phyloP scores from a whole-genome alignment of 305 asterid genomes.

The Solanum aculeatissimum region DNA sequence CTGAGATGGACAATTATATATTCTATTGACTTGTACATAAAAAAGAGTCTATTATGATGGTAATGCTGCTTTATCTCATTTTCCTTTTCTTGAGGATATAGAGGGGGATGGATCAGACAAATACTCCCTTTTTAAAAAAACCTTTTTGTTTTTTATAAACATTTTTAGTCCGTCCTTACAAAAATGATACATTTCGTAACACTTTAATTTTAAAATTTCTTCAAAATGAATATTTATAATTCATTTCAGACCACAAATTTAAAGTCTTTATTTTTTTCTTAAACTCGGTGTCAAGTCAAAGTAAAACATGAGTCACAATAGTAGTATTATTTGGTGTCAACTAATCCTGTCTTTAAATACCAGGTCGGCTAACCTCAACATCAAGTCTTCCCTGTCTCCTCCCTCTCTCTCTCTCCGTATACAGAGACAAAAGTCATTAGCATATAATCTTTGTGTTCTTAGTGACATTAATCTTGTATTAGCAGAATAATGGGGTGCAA shows the following conservation, averaged over 20 bases:
- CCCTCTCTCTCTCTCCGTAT: neutral
- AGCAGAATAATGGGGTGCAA: slow-evolving; percentile 26
- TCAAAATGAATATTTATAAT: too few species aligned
- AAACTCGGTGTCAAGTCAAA: too few species aligned
- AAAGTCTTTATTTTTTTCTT: too few species aligned
- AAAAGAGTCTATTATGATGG: neutral
- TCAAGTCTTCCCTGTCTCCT: slow-evolving; percentile 4
- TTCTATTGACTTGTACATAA: neutral
- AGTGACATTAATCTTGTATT: neutral
- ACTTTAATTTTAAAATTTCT: too few species aligned
- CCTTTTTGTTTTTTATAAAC: neutral
- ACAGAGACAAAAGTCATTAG: neutral
- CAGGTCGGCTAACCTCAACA: slow-evolving; percentile 10
- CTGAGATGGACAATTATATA: neutral
- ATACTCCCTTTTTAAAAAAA: neutral
- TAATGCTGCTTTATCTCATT: neutral
- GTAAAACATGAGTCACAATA: too few species aligned
- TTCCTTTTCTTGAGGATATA: neutral
- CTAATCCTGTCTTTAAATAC: slow-evolving; percentile 28
- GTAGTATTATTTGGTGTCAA: neutral
- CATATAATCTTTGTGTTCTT: neutral
- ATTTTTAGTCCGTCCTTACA: neutral
- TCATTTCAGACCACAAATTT: too few species aligned
- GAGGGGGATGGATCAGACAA: neutral
- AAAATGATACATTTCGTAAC: too few species aligned